Base-by-base conservation (phyloP, 306 rosid genomes). In the Purshia tridentata region DNA sequence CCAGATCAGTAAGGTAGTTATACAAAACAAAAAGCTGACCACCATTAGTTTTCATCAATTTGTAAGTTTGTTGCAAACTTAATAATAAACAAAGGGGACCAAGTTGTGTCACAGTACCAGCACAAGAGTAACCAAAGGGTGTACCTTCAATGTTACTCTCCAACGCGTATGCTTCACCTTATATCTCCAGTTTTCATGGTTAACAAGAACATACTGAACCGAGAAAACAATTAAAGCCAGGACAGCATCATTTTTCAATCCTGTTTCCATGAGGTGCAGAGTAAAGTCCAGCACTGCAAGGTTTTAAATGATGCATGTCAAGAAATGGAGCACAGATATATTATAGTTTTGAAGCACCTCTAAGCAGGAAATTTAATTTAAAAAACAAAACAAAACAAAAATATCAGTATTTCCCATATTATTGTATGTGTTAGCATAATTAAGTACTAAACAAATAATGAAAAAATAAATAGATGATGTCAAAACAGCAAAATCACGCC, bases 251-350 rank as follows among this genome's bases (percentile, higher is more conserved):
- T 88, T 85, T 84, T 91, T 93, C 53, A 86, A 79, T 72, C 98
- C 94, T 69, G 95, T 79, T 82, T 88, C 97, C 80, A 91, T 77
- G 61, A 94, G 94, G 81, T 78, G 89, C 76, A 86, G 79, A 77
- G 98, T 94, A 73, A 89, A 91, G 71, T 89, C 98, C 84, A 94
- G 86, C 77, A 91, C 96, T 94, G 96, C 84, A 86, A 80, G 69
- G 80, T 80, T 84, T 80, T 71, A 69, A 79, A 76, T 59, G 58
- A 77, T 44, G 73, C 60, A 22, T 29, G 65, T 83, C 58, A 88
- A 81, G 79, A 62, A 40, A 51, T 49, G 66, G 23, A 56, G 54
- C 58, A 41, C 20, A 47, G 11, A 45, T 12, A 50, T 49, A 18
- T 13, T 53, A 40, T 48, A 51, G 46, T 22, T 16, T 35, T 40